Evolutionary conservation across 306 rosid genomes (phyloP), one percentile per base, ranked within the genome.

Genomic region (Geum urbanum): DNA sequence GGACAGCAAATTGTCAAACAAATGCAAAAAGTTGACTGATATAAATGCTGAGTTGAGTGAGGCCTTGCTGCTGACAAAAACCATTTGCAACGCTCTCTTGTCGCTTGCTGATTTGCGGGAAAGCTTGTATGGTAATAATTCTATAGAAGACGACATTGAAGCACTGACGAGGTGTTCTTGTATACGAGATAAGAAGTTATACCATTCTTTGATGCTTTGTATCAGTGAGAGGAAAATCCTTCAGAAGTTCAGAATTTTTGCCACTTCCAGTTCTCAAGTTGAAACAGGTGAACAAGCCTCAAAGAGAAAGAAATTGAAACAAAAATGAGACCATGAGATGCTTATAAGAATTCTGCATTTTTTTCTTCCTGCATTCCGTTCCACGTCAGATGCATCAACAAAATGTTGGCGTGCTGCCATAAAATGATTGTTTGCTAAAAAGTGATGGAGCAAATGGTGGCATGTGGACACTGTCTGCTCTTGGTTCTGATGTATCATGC

Each of bases 151-250:
- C 48, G 96, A 86, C 72, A 61, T 82, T 20, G 75, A 75, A 80
- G 80, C 79, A 61, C 66, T 86, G 4, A 73, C 39, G 53, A 91
- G 72, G 73, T 82, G 76, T 73, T 44, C 84, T 67, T 63, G 79
- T 48, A 45, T 72, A 53, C 63, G 40, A 56, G 94, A 88, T 54
- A 86, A 46, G 72, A 90, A 88, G 79, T 32, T 81, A 64, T 87
- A 80, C 86, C 89, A 90, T 74, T 90, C 98, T 75, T 78, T 81
- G 86, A 60, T 81, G 80, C 84, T 90, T 70, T 86, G 86, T 9
- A 79, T 86, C 54, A 79, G 92, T 49, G 98, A 92, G 86, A 84
- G 96, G 79, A 82, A 39, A 75, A 84, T 92, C 71, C 88, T 92
- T 74, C 67, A 69, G 72, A 90, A 82, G 78, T 85, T 88, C 51